Evolutionary conservation across 2,329 filamentous ascomycete species (phyloP).

Genomic region (Trichophyton mentagrophytes): DNA sequence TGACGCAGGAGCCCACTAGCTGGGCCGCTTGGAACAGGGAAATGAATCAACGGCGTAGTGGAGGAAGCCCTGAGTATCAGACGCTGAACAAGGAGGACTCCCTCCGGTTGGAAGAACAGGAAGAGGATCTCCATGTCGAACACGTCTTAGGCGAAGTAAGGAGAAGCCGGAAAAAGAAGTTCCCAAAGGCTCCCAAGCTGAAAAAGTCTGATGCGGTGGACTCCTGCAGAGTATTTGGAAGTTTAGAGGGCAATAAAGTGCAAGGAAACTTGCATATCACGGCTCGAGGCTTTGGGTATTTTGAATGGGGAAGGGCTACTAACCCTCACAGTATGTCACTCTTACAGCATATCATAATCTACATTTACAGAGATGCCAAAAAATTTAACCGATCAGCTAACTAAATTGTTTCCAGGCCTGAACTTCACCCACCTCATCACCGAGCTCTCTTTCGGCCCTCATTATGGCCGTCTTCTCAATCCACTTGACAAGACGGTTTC

Average conservation of each 20-base stretch:
- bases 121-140: slow-evolving; percentile 71
- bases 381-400: slow-evolving; percentile 3
- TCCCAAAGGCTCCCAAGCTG: slow-evolving; percentile 60
- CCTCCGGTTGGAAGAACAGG: slow-evolving; percentile 34
- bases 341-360: not conserved
- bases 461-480: slow-evolving; percentile 86
- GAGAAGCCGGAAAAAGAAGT: slow-evolving; percentile 52
- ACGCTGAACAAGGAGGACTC: slow-evolving; percentile 52
- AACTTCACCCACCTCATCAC: slow-evolving; percentile 97
- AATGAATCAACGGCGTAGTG: slow-evolving; percentile 46
- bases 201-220: slow-evolving; percentile 45
- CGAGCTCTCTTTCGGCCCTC: slow-evolving; percentile 93
- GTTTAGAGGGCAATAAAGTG: slow-evolving; percentile 85
- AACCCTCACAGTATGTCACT: slow-evolving; percentile 55
- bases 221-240: slow-evolving; percentile 81
- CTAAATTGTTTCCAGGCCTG: slow-evolving; percentile 48
- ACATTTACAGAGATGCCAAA: not conserved
- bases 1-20: slow-evolving; percentile 62
- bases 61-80: slow-evolving; percentile 46
- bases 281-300: slow-evolving; percentile 87
- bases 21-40: slow-evolving; percentile 72
- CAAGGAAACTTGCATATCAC: slow-evolving; percentile 98
- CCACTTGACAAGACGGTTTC: slow-evolving; percentile 87
- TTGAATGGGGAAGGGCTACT: slow-evolving; percentile 64
- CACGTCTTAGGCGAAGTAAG: slow-evolving; percentile 70